phyloP scores from a whole-genome alignment of 257 asterid species.

The Nicotiana tabacum region DNA sequence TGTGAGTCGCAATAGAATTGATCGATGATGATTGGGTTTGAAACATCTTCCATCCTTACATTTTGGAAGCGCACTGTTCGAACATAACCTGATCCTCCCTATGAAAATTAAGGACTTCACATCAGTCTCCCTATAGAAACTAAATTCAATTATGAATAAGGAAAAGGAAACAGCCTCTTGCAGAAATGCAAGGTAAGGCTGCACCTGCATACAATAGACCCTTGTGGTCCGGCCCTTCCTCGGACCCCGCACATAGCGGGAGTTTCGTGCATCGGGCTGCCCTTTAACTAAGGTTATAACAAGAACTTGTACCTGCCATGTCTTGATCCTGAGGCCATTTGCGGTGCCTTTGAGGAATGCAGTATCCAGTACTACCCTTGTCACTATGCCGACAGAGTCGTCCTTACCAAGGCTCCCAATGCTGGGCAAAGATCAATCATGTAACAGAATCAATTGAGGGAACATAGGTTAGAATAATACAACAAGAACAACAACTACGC shows the following conservation, averaged over 20 bases:
- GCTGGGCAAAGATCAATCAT: conserved; percentile 31
- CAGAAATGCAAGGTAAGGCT: too few relatives aligned
- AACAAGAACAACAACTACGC: too few relatives aligned
- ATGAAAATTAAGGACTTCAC: not conserved
- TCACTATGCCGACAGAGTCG: conserved; percentile 70
- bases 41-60: conserved; percentile 77
- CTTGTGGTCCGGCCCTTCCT: too few relatives aligned
- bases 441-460: not conserved
- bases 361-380: conserved; percentile 55
- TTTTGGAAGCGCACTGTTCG: conserved; percentile 52
- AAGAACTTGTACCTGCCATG: conserved; percentile 66
- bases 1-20: conserved; percentile 96
- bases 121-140: not conserved
- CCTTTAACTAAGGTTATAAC: not conserved
- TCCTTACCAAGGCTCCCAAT: conserved; percentile 95
- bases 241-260: too few relatives aligned
- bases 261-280: too few relatives aligned
- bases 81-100: conserved; percentile 93
- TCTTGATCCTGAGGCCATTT: conserved; percentile 91
- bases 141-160: not conserved
- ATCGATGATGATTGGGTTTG: conserved; percentile 85
- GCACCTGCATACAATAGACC: too few relatives aligned
- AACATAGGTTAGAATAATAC: not conserved
- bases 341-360: conserved; percentile 59
- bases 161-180: too few relatives aligned